These are phyloP conservation scores for Fraxinus baroniana DNA, from an alignment of 305 asterid genomes.

Conservation along the genomic window DNA sequence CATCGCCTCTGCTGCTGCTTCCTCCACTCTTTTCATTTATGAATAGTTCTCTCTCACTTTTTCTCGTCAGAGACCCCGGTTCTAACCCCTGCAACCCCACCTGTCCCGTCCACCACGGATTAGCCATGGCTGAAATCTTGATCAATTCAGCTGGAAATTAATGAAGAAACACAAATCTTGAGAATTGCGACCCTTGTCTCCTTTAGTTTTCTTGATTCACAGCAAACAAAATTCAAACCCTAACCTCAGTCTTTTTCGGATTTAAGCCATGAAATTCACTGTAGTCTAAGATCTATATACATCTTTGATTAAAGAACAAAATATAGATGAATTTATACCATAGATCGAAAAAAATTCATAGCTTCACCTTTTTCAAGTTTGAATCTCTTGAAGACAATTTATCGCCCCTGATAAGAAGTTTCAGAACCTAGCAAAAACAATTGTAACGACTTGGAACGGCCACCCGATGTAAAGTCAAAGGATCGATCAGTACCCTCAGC, in stretches of 20 bases:
- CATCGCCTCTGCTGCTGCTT: slow-evolving; percentile 38
- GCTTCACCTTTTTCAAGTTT: neutral
- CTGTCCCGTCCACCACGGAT: slow-evolving; percentile 73
- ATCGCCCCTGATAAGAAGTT: neutral
- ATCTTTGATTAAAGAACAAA: neutral
- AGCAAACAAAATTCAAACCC: slow-evolving; percentile 13
- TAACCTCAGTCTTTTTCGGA: slow-evolving; percentile 1
- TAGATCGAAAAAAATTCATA: neutral
- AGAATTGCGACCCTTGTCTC: neutral
- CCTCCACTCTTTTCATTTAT: slow-evolving; percentile 48
- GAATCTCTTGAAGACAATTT: neutral
- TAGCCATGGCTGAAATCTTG: slow-evolving; percentile 39
- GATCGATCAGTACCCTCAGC: neutral
- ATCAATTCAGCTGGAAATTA: neutral
- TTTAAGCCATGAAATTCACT: neutral
- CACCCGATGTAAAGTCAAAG: neutral
- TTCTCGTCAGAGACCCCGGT: slow-evolving; percentile 36
- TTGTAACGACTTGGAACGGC: neutral
- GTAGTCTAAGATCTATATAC: neutral
- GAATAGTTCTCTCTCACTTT: slow-evolving; percentile 36
- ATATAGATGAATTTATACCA: neutral
- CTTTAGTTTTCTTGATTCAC: neutral
- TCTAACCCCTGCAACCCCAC: slow-evolving; percentile 52
- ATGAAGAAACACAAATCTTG: neutral
- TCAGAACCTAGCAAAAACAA: neutral